These are phyloP conservation scores for Candida pini DNA, from an alignment of 805 yeast genomes.

Conservation along the genomic window DNA sequence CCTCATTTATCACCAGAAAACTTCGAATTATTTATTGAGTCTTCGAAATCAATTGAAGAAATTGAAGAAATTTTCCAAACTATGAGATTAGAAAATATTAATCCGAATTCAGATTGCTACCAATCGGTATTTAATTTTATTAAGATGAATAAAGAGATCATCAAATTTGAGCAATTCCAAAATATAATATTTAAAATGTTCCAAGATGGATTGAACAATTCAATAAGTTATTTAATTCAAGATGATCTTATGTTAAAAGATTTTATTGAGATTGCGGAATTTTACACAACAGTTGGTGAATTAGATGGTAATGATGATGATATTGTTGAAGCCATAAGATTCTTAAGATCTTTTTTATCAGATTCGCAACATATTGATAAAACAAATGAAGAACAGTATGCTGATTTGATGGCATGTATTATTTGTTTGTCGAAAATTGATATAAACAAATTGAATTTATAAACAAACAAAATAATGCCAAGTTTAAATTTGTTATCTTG, in stretches of 20 bases:
- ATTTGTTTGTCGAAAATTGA: not conserved
- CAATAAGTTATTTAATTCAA: slow-evolving; percentile 3
- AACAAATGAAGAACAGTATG: slow-evolving; percentile 2
- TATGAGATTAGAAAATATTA: slow-evolving; percentile 4
- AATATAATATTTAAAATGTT: slow-evolving; percentile 5
- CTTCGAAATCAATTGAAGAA: slow-evolving; percentile 5
- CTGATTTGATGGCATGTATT: slow-evolving; percentile 1
- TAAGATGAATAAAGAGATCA: slow-evolving; percentile 1
- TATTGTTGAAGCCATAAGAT: slow-evolving; percentile 5
- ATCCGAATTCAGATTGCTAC: slow-evolving; percentile 3
- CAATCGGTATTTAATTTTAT: slow-evolving; percentile 5
- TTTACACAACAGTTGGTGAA: slow-evolving; percentile 7
- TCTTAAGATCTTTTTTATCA: slow-evolving; percentile 8
- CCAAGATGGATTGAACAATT: slow-evolving; percentile 2
- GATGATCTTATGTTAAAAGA: slow-evolving; percentile 7
- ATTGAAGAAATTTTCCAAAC: slow-evolving; percentile 5
- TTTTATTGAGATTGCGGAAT: slow-evolving; percentile 8
- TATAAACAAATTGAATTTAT: not conserved
- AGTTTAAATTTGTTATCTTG: too few species aligned
- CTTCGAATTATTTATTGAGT: slow-evolving; percentile 13
- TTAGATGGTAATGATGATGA: slow-evolving; percentile 10
- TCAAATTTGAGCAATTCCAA: slow-evolving; percentile 12
- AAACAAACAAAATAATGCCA: not conserved
- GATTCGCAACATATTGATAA: slow-evolving; percentile 6
- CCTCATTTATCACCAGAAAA: slow-evolving; percentile 15